Conservation (phyloP, 2,329 filamentous ascomycete species). For the Magnaporthiopsis rhizophila region DNA sequence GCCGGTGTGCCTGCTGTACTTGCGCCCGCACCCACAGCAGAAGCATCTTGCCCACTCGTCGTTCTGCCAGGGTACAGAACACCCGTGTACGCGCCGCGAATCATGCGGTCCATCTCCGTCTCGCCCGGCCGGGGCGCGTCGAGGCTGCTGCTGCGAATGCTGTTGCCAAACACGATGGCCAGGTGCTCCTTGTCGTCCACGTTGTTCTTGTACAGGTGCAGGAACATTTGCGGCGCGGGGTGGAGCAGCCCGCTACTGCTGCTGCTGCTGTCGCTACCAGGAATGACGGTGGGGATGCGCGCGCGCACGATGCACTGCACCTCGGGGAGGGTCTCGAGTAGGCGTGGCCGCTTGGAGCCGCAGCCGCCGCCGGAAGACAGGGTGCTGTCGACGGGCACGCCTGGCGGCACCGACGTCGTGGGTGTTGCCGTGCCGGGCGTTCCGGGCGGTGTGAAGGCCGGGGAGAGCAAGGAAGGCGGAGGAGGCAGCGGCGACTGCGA, state of each 20-base stretch:
- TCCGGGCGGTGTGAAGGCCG: conserved; percentile 68
- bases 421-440: conserved; percentile 54
- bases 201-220: conserved; percentile 90
- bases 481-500: conserved; percentile 27
- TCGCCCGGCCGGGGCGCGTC: conserved; percentile 67
- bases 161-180: conserved; percentile 89
- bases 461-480: conserved; percentile 71
- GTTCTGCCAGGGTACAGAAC: conserved; percentile 78
- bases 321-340: conserved; percentile 68
- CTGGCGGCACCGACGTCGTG: conserved; percentile 31
- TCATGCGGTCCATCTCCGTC: conserved; percentile 86
- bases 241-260: no score
- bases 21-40: background rate
- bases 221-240: conserved; percentile 66
- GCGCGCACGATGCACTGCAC: conserved; percentile 94
- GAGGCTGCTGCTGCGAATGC: conserved; percentile 67
- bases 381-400: conserved; percentile 53
- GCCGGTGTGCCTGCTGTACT: conserved; percentile 1
- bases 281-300: conserved; percentile 66
- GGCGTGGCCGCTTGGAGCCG: conserved; percentile 56
- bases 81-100: conserved; percentile 85
- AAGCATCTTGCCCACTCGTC: conserved; percentile 52
- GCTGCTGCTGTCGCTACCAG: conserved; percentile 61
- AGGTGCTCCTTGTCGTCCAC: conserved; percentile 93
- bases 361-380: conserved; percentile 46